Evolutionary conservation across 2,329 filamentous ascomycete genomes (phyloP).

Genomic region (Plenodomus biglobosus): DNA sequence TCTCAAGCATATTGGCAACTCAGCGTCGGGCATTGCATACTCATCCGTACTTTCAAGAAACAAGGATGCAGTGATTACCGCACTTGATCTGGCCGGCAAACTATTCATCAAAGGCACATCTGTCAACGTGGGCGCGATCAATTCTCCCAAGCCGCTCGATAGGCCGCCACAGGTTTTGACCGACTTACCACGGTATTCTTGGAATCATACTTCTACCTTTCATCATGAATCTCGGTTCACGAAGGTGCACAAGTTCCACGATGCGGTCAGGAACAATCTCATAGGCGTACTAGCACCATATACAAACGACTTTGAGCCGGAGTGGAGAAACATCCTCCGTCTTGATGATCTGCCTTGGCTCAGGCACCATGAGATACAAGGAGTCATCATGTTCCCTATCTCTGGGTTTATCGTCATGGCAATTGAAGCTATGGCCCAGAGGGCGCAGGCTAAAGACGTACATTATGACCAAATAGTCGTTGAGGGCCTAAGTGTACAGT

Average conservation of each 20-base stretch:
- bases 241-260: conserved; percentile 9
- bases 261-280: conserved; percentile 28
- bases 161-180: conserved; percentile 23
- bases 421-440: conserved; percentile 34
- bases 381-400: conserved; percentile 33
- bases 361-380: conserved; percentile 49
- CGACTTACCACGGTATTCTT: conserved; percentile 35
- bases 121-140: conserved; percentile 27
- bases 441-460: conserved; percentile 10
- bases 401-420: conserved; percentile 38
- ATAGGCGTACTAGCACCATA: conserved; percentile 21
- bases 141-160: conserved; percentile 22
- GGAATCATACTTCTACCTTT: conserved; percentile 31
- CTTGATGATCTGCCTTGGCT: conserved; percentile 51
- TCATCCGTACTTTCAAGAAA: conserved; percentile 25
- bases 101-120: conserved; percentile 13
- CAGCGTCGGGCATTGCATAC: conserved; percentile 18
- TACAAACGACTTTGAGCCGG: conserved; percentile 25
- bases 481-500: conserved; percentile 18
- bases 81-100: conserved; percentile 21
- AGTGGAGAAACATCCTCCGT: conserved; percentile 52
- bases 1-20: conserved; percentile 15
- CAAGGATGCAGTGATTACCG: conserved; percentile 18
- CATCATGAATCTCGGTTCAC: conserved; percentile 19
- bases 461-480: conserved; percentile 20